A percentile compares a stretch with the other conserved stretches of the same genome.
phyloP scores from a whole-genome alignment of 2,329 filamentous ascomycete genomes.

The Ophiostoma sp. region DNA sequence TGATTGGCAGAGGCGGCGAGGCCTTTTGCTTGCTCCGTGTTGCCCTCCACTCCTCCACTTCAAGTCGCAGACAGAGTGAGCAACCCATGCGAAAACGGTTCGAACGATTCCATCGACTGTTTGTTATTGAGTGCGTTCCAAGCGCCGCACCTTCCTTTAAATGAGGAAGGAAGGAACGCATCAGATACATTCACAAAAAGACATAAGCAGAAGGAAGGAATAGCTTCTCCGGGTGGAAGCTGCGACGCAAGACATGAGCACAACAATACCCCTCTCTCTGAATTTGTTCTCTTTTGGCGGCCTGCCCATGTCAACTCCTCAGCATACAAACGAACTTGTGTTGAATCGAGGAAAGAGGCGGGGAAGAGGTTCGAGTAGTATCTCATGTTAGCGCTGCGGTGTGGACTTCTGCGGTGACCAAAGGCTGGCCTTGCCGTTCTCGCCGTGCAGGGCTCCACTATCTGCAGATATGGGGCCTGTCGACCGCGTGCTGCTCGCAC shows the following conservation, averaged over 20 bases:
- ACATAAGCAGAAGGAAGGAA: conserved; percentile 1
- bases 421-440: conserved; percentile 13
- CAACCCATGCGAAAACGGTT: neutral
- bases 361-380: neutral
- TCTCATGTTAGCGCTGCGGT: conserved; percentile 10
- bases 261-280: neutral
- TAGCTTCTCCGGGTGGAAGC: neutral
- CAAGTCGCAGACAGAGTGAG: neutral
- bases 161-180: neutral
- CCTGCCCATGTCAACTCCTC: conserved; percentile 4
- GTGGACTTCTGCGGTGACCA: neutral
- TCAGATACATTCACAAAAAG: neutral
- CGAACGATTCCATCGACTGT: neutral
- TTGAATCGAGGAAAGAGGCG: conserved; percentile 14
- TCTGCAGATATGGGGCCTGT: neutral
- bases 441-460: conserved; percentile 10
- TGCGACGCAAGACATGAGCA: conserved; percentile 2
- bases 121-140: neutral
- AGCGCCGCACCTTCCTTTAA: neutral
- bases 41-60: neutral
- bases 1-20: conserved; percentile 19
- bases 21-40: conserved; percentile 6
- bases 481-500: neutral
- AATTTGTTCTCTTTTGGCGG: neutral
- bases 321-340: neutral